Base-by-base conservation (phyloP, 2,329 filamentous ascomycete species). In the Ceratocystis cubensis region DNA sequence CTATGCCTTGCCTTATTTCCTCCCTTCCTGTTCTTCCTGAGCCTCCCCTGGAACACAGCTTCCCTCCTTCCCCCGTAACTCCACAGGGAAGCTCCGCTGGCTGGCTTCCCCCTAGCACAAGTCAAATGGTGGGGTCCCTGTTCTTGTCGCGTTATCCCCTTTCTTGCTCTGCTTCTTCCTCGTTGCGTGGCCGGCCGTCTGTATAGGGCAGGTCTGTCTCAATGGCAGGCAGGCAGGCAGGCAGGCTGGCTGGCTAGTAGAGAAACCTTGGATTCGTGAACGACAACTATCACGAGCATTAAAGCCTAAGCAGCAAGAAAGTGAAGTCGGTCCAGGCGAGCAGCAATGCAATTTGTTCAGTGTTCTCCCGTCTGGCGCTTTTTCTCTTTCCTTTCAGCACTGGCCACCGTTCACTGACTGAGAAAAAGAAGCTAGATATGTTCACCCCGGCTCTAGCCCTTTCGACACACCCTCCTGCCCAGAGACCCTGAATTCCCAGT, bases 361-460 rank as follows among this genome's bases (percentile, higher is more conserved):
- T 59, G 48, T 64, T 50, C 20, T 33, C n/a, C 8, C 25, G 6
- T 61, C 56, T 65, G 6, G 46, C 50, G 33, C 41, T 33, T 61
- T 44, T 30, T 22, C 10, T 62, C 6, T 28, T 50, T 50, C 20
- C 50, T 45, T 28, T 44, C 59, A 8, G 61, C 37, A 28, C 37
- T 62, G 37, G 61, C 37, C 37, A 46, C 20, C 20, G 45, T 8
- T 37, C n/a, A n/a, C 25, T 15, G 15, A 44, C 20, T 33, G 41
- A 46, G 37, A 62, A 33, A 62, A 62, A 5, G 17, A n/a, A 63
- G 10, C 25, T 45, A 48, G 61, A 63, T 45, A 63, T 6, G 22
- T 2, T 15, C 44, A 37, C 63, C 7, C 63, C 44, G 53, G 15
- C 53, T 3, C 15, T 8, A 33, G 25, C 25, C 28, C 53, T 10